A percentile compares a stretch with the other conserved stretches of the same genome.
These are phyloP conservation scores for Microsporum ferrugineum DNA, from an alignment of 2,329 filamentous ascomycete species.

Conservation along the genomic window DNA sequence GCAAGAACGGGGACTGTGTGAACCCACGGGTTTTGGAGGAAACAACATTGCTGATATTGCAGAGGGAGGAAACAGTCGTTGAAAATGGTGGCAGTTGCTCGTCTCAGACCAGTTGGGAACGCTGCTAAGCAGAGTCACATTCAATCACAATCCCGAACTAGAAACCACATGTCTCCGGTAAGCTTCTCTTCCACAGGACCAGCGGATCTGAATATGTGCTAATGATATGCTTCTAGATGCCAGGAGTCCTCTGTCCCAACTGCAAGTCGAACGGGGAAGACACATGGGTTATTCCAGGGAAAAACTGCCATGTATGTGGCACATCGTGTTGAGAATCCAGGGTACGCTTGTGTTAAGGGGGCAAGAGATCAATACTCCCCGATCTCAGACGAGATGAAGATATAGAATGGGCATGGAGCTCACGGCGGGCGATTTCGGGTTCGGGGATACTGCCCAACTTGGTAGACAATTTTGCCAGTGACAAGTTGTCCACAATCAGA, in stretches of 20 bases:
- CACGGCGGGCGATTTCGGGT: neutral
- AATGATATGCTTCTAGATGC: conserved; percentile 26
- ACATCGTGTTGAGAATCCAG: conserved; percentile 13
- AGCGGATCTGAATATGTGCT: neutral
- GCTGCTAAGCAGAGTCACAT: neutral
- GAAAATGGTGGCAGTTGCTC: neutral
- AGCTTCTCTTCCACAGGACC: neutral
- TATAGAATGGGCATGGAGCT: neutral
- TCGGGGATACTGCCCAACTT: neutral
- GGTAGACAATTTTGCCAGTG: neutral
- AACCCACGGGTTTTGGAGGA: neutral
- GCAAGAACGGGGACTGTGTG: neutral
- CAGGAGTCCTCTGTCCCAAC: conserved; percentile 33
- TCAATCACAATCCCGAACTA: neutral
- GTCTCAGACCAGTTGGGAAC: neutral
- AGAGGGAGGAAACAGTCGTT: neutral
- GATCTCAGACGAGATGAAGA: neutral
- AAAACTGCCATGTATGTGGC: conserved; percentile 34
- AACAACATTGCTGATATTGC: neutral
- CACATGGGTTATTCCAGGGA: conserved; percentile 38
- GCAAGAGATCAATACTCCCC: neutral
- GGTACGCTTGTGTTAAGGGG: neutral
- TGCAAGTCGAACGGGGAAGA: conserved; percentile 28
- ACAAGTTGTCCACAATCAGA: neutral
- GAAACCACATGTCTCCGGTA: conserved; percentile 14